Evolutionary conservation across 768 basidiomycete genomes (phyloP).

Genomic region (Lyophyllum semitale): DNA sequence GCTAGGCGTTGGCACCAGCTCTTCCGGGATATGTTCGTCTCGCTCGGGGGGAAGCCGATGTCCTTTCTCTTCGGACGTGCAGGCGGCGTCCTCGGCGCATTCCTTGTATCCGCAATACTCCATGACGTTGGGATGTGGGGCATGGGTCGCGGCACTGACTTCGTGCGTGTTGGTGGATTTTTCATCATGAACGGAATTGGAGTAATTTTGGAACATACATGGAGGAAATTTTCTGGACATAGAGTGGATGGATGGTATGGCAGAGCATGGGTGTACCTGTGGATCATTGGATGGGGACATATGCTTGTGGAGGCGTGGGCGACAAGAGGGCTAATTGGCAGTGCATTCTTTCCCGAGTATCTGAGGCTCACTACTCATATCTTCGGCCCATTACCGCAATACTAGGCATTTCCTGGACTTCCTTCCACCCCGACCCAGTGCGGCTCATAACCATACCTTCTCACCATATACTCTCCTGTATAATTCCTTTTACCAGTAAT

Average conservation of each 20-base stretch:
- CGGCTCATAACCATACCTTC: too few relatives aligned
- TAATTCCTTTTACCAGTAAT: too few relatives aligned
- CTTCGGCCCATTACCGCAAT: slow-evolving; percentile 18
- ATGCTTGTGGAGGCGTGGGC: slow-evolving; percentile 53
- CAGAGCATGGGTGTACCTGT: slow-evolving; percentile 50
- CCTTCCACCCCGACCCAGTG: neutral
- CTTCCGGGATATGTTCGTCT: slow-evolving; percentile 59
- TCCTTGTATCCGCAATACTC: slow-evolving; percentile 58
- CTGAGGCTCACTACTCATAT: slow-evolving; percentile 34
- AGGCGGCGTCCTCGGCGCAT: slow-evolving; percentile 57
- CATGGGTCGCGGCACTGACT: slow-evolving; percentile 55
- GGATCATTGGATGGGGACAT: slow-evolving; percentile 50
- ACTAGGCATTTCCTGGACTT: neutral
- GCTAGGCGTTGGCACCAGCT: slow-evolving; percentile 67
- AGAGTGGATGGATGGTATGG: slow-evolving; percentile 51
- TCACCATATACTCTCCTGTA: too few relatives aligned
- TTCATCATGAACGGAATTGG: slow-evolving; percentile 62
- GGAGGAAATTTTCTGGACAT: slow-evolving; percentile 43
- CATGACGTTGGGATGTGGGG: slow-evolving; percentile 63
- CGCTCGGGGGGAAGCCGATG: slow-evolving; percentile 48
- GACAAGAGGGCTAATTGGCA: slow-evolving; percentile 41
- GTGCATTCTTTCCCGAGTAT: slow-evolving; percentile 36
- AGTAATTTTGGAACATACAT: slow-evolving; percentile 48
- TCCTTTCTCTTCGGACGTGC: slow-evolving; percentile 44
- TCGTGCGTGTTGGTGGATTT: slow-evolving; percentile 43